phyloP scores from a whole-genome alignment of 495 filamentous ascomycete genomes.

The Neurospora terricola region DNA sequence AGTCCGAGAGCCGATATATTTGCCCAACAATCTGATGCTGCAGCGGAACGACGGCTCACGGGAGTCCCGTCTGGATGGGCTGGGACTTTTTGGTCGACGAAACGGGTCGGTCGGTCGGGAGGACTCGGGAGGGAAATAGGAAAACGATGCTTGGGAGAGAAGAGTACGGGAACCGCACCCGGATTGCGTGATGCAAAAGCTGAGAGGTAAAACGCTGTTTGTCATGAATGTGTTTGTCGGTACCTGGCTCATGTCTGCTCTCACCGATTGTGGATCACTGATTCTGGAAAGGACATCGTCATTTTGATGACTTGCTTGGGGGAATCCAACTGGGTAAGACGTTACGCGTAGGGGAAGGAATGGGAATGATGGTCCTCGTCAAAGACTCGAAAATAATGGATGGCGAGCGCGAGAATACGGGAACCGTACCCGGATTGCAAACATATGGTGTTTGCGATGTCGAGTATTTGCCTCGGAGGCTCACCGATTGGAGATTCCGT shows the following conservation, averaged over 20 bases:
- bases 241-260: neutral
- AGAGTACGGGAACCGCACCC: neutral
- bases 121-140: neutral
- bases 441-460: neutral
- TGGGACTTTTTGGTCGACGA: neutral
- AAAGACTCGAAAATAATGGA: neutral
- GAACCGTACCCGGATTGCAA: neutral
- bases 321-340: neutral
- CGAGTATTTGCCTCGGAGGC: neutral
- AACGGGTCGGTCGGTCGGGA: neutral
- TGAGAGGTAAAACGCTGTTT: neutral
- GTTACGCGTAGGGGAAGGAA: neutral
- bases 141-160: neutral
- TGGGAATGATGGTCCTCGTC: neutral
- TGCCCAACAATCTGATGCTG: neutral
- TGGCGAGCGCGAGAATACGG: neutral
- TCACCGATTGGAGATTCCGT: neutral
- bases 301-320: neutral
- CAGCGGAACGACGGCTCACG: neutral
- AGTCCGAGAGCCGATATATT: neutral
- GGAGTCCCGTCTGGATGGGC: neutral
- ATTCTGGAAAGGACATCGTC: neutral
- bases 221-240: neutral
- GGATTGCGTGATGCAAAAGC: neutral
- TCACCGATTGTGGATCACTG: neutral